A percentile compares a stretch with the other conserved stretches of the same genome.
phyloP scores from a whole-genome alignment of 2,329 filamentous ascomycete species.

The Apiospora hydei region DNA sequence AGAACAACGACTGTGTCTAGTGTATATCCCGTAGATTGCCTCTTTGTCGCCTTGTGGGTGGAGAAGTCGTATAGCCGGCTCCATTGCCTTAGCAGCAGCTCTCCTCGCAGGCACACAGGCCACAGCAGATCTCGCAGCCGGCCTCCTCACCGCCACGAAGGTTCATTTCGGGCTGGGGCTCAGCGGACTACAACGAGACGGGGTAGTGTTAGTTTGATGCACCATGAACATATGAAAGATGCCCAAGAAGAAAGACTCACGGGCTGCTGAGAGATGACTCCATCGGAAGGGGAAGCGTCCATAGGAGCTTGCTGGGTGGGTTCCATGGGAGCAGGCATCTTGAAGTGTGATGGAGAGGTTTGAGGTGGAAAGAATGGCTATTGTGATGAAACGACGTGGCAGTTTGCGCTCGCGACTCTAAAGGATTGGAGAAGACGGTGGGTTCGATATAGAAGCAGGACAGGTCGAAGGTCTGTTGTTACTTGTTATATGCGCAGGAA shows the following conservation, averaged over 20 bases:
- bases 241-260: slow-evolving; percentile 33
- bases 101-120: slow-evolving; percentile 53
- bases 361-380: slow-evolving; percentile 23
- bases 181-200: slow-evolving; percentile 39
- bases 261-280: slow-evolving; percentile 51
- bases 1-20: too few relatives aligned
- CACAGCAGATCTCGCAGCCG: slow-evolving; percentile 55
- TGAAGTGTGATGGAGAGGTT: slow-evolving; percentile 30
- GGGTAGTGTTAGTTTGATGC: slow-evolving; percentile 8
- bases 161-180: slow-evolving; percentile 52
- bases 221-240: background rate
- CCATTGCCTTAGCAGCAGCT: slow-evolving; percentile 47
- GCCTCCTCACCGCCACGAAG: slow-evolving; percentile 55
- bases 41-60: background rate
- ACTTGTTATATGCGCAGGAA: background rate
- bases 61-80: background rate
- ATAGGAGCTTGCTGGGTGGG: slow-evolving; percentile 54
- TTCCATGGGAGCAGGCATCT: slow-evolving; percentile 51
- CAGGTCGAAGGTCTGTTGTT: background rate
- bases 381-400: background rate
- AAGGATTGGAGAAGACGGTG: background rate
- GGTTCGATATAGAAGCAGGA: background rate
- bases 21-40: background rate
- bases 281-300: slow-evolving; percentile 45
- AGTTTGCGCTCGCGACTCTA: background rate